phyloP scores from a whole-genome alignment of 768 basidiomycete species.

The Tephrocybe sp. region DNA sequence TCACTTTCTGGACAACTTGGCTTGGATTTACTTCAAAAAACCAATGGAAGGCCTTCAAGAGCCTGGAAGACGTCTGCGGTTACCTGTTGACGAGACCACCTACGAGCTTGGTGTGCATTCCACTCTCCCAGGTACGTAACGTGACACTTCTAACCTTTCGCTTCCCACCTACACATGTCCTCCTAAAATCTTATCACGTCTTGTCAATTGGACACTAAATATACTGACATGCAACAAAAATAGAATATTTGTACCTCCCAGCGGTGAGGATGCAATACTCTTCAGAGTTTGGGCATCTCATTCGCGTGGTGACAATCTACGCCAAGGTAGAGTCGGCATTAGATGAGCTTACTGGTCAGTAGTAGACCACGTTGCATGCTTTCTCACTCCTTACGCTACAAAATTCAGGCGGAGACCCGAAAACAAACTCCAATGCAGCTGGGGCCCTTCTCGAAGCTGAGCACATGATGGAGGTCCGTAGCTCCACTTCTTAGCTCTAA shows the following conservation, averaged over 20 bases:
- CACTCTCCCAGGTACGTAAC: constrained; percentile 45
- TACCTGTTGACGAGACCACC: constrained; percentile 80
- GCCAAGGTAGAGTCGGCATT: constrained; percentile 56
- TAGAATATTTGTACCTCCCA: constrained; percentile 69
- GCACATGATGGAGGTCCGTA: constrained; percentile 41
- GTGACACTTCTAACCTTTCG: constrained; percentile 1
- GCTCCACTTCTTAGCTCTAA: constrained; percentile 4
- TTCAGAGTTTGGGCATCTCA: constrained; percentile 75
- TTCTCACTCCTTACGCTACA: not conserved
- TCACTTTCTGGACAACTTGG: constrained; percentile 54
- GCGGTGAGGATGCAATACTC: constrained; percentile 57
- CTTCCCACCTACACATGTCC: constrained; percentile 1
- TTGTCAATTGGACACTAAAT: constrained; percentile 3
- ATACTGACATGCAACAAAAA: constrained; percentile 18
- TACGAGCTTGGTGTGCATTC: constrained; percentile 71
- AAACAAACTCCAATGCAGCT: constrained; percentile 31
- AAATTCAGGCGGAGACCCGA: constrained; percentile 27
- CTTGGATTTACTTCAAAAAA: constrained; percentile 43
- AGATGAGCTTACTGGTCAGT: constrained; percentile 47
- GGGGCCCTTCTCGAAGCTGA: constrained; percentile 38
- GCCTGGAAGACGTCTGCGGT: constrained; percentile 53
- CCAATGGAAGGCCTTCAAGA: constrained; percentile 36
- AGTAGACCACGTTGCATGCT: constrained; percentile 18
- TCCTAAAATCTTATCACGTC: constrained; percentile 3
- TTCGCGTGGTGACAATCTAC: constrained; percentile 66